phyloP scores from a whole-genome alignment of 2,329 filamentous ascomycete genomes.

The Penicillium brasilianum region DNA sequence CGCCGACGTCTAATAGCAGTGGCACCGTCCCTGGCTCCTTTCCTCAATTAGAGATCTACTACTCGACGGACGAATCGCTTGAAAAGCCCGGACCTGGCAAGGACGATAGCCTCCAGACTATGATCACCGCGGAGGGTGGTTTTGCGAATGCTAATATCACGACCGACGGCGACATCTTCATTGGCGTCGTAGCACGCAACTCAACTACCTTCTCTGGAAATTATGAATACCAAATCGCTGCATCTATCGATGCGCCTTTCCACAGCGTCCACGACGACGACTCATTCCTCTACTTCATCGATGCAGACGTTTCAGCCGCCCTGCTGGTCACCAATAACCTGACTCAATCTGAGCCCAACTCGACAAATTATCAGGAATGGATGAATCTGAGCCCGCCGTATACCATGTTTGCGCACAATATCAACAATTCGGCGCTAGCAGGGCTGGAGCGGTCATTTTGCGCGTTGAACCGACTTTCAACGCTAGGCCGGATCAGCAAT shows the following conservation, averaged over 20 bases:
- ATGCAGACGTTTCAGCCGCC: constrained; percentile 79
- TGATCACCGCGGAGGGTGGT: constrained; percentile 66
- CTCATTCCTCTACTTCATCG: constrained; percentile 74
- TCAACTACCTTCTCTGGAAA: constrained; percentile 65
- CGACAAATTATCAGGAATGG: constrained; percentile 59
- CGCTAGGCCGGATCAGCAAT: constrained; percentile 66
- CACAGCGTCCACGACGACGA: constrained; percentile 61
- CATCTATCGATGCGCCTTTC: constrained; percentile 78
- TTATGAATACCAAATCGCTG: constrained; percentile 83
- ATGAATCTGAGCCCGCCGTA: constrained; percentile 69
- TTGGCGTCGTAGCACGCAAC: constrained; percentile 75
- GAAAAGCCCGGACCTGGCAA: constrained; percentile 68
- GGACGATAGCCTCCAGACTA: constrained; percentile 48
- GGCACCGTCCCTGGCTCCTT: constrained; percentile 51
- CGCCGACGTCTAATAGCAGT: constrained; percentile 65
- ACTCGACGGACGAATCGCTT: constrained; percentile 70
- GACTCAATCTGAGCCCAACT: constrained; percentile 57
- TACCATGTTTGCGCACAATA: constrained; percentile 74
- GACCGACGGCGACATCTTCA: constrained; percentile 70
- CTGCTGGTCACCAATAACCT: constrained; percentile 76
- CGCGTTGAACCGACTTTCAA: constrained; percentile 70
- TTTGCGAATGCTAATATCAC: constrained; percentile 69
- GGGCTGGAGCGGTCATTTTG: constrained; percentile 84
- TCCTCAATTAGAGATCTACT: constrained; percentile 77
- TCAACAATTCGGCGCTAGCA: constrained; percentile 62